Base-by-base conservation (phyloP, 2,329 filamentous ascomycete species). In the Arachnomyces sp. region DNA sequence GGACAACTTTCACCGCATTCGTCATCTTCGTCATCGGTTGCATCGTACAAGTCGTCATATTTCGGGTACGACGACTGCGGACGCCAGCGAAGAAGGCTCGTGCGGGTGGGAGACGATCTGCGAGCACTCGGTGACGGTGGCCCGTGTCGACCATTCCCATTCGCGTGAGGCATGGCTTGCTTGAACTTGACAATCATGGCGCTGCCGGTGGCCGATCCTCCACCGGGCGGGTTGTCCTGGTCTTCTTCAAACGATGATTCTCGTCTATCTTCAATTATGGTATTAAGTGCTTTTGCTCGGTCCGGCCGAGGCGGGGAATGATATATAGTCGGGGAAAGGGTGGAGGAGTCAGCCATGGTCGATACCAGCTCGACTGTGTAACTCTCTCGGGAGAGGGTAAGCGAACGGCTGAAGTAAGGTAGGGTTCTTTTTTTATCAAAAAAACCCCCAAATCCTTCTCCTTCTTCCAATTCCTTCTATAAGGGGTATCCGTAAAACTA, bases 31-130 rank as follows among this genome's bases (percentile, higher is more conserved):
- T 93, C 87, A 21, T 50, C 45, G 11, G 86, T 88, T 31, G 86
- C 75, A 61, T 92, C 85, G 61, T 95, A 95, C 36, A 95, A 68
- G 53, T 93, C 86, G 62, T 94, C 86, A 53, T 90, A 90, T 48
- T 86, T 82, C 50, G 77, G 85, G 47, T 74, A 9, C 5, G 21
- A 25, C 21, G 21, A 25, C 9, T 25, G 21, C 21, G 21, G 21
- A 9, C 21, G 21, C 21, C 21, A 25, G 21, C 21, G 21, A 9
- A 25, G 21, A 5, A 25, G 21, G 21, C 21, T 25, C 73, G 52
- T 78, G 77, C 49, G 82, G 82, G 59, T 74, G 68, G 52, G 72
- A 65, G 67, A 75, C 83, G 52, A 71, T 69, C 49, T 56, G 61
- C 44, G 56, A 59, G 50, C 50, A 66, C 59, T 36, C 47, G 51